Evolutionary conservation across 2,329 filamentous ascomycete genomes (phyloP), one percentile per base, ranked within the genome.

Genomic region (Decorospora gaudefroyi): DNA sequence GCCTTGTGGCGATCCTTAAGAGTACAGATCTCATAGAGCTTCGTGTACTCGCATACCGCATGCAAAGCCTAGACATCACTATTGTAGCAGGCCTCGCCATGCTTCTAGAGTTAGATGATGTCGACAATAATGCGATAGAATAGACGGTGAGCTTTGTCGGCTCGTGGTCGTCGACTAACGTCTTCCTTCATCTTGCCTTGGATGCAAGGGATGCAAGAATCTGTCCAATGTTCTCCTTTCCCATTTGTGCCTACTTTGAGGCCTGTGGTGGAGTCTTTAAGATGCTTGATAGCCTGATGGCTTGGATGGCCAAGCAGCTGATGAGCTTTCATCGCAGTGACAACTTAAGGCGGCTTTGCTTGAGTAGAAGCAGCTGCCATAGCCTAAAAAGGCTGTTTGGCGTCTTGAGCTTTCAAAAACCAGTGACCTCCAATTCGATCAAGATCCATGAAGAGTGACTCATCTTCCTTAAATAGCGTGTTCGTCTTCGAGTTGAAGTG

Each of bases 111-210:
- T 33, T 48, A 16, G 7, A 38, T 30, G 13, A 38, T 38, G 21
- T 38, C 17, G 6, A 38, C 15, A 29, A 13, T 5, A 15, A 38
- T 38, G 2, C 17, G 17, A 15, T 38, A 38, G 35, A 38, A 38
- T 13, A n/a, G 35, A 1, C 26, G 35, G 15, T 8, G 22, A 13
- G 26, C 35, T 9, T 33, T 21, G 10, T 38, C 31, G 9, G n/a
- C 26, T 2, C 13, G 17, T 31, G 17, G 17, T 22, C 17, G 17
- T 6, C 11, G 17, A 11, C 35, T 38, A 15, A 48, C 19, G 3
- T 36, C 32, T 41, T 48, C 25, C 18, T 30, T 40, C 9, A 46
- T 26, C 36, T 46, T 46, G 2, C 36, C 23, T 12, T 41, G 23
- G 18, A 31, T 35, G 26, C 30, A 46, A 4, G 25, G 12, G 4